phyloP scores from a whole-genome alignment of 805 yeast species.

The Kazachstania psychrophila region DNA sequence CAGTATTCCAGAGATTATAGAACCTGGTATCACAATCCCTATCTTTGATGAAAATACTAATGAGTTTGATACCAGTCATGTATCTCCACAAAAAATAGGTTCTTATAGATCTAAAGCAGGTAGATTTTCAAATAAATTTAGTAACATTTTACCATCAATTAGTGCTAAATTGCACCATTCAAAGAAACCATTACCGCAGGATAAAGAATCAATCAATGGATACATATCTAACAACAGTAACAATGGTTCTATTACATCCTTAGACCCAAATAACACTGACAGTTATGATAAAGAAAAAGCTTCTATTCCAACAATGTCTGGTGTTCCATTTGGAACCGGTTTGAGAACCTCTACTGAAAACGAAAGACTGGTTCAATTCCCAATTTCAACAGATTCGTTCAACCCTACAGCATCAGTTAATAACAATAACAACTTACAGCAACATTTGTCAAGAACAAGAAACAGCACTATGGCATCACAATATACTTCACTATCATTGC shows the following conservation, averaged over 20 bases:
- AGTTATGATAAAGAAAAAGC: background rate
- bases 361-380: conserved; percentile 6
- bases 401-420: conserved; percentile 2
- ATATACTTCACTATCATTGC: conserved; percentile 23
- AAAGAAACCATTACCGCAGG: conserved; percentile 7
- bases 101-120: conserved; percentile 30
- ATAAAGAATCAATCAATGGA: background rate
- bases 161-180: conserved; percentile 29
- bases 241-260: conserved; percentile 7
- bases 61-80: background rate
- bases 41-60: conserved; percentile 21
- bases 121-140: conserved; percentile 28
- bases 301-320: background rate
- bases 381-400: conserved; percentile 3
- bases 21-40: conserved; percentile 26
- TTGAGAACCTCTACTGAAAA: background rate
- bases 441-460: conserved; percentile 17
- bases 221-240: conserved; percentile 2
- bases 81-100: conserved; percentile 24
- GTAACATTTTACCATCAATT: conserved; percentile 28
- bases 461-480: conserved; percentile 28
- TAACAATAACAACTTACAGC: background rate
- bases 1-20: conserved; percentile 19
- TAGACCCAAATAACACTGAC: conserved; percentile 6
- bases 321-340: background rate